Percentiles rank a stretch among this genome's conserved stretches.
Conservation (phyloP, 2,329 filamentous ascomycete species). For the Helotiales sp. region DNA sequence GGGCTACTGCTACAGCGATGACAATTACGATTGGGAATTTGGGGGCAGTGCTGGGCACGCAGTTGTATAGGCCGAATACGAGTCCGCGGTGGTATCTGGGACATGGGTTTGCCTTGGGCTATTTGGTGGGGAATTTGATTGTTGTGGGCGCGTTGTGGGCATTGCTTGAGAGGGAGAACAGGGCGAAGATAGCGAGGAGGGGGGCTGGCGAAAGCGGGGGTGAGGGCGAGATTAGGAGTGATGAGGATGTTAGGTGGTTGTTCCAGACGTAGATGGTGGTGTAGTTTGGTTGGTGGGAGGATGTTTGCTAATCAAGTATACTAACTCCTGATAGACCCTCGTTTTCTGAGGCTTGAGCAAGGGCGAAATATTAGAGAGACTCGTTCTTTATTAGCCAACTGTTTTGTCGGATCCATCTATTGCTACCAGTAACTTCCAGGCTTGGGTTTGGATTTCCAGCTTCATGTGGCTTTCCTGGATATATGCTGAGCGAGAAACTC, state of each 20-base stretch:
- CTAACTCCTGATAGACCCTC: no score
- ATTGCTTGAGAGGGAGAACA: constrained; percentile 63
- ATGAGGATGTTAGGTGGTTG: constrained; percentile 69
- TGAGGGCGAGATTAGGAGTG: constrained; percentile 59
- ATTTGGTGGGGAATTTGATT: constrained; percentile 62
- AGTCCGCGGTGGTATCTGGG: constrained; percentile 69
- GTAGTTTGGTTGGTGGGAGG: not conserved
- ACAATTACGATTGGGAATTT: constrained; percentile 75
- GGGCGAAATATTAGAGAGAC: no score
- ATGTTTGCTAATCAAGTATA: no score
- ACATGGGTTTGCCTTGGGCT: constrained; percentile 69
- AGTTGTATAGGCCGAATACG: constrained; percentile 66
- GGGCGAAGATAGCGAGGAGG: constrained; percentile 50
- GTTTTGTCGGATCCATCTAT: no score
- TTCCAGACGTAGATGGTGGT: constrained; percentile 52
- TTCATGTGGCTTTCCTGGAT: no score
- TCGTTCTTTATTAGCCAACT: no score
- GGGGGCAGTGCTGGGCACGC: constrained; percentile 71
- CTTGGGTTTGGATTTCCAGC: no score
- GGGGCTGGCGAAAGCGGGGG: constrained; percentile 56
- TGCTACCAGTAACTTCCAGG: no score
- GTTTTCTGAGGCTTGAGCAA: no score
- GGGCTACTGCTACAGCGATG: constrained; percentile 70
- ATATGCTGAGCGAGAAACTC: no score
- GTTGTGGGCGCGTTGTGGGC: constrained; percentile 59